Evolutionary conservation across 192 early-diverging fungal species (phyloP).

Genomic region (Hyaloraphidium curvatum): DNA sequence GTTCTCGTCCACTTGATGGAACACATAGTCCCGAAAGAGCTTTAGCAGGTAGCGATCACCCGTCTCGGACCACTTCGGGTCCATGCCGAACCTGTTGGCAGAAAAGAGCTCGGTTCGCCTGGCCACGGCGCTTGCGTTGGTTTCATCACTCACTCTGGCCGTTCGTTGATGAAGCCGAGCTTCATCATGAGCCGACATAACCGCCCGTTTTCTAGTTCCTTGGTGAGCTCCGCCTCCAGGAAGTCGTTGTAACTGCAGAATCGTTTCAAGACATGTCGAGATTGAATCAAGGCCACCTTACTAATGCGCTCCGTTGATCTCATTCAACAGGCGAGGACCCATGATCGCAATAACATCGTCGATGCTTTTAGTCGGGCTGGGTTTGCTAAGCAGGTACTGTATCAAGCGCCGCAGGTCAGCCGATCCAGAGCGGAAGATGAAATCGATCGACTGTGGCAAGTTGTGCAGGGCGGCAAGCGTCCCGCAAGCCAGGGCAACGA

Average conservation of each 20-base stretch:
- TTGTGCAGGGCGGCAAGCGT: conserved; percentile 45
- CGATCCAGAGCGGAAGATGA: conserved; percentile 52
- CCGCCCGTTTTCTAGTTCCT: conserved; percentile 84
- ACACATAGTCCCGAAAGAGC: conserved; percentile 94
- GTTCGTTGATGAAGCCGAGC: conserved; percentile 81
- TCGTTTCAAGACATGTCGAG: no score
- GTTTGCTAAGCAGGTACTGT: conserved; percentile 56
- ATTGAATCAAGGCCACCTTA: conserved; percentile 10
- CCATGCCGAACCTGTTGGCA: conserved; percentile 49
- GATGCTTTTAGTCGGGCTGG: conserved; percentile 45
- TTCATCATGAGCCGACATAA: conserved; percentile 74
- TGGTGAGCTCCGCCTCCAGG: conserved; percentile 51
- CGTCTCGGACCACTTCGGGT: conserved; percentile 90
- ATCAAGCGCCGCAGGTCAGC: conserved; percentile 69
- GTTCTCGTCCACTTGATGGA: conserved; percentile 71
- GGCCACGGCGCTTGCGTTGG: background rate
- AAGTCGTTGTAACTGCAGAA: conserved; percentile 53
- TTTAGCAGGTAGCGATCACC: conserved; percentile 96
- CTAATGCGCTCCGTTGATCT: conserved; percentile 55
- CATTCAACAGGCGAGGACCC: conserved; percentile 49
- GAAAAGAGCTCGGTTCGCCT: background rate
- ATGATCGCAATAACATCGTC: conserved; percentile 65
- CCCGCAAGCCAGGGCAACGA: conserved; percentile 58
- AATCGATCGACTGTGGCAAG: conserved; percentile 54
- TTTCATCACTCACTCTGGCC: conserved; percentile 43